phyloP scores from a whole-genome alignment of 2,329 filamentous ascomycete species.

The Hypoxylon sp. region DNA sequence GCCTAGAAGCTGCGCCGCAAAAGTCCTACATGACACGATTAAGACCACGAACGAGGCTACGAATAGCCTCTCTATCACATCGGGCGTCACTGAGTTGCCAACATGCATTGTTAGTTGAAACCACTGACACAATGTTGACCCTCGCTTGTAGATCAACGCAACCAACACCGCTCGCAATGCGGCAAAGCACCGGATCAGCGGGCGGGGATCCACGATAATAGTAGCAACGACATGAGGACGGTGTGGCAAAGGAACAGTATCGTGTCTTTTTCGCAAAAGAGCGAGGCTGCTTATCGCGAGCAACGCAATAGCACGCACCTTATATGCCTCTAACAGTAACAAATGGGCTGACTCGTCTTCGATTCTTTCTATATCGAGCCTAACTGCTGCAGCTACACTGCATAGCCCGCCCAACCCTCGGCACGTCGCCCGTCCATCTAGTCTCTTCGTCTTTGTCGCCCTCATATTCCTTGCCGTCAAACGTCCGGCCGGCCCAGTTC shows the following conservation, averaged over 20 bases:
- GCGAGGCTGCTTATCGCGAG: too few relatives aligned
- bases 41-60: not conserved
- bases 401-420: conserved; percentile 79
- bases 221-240: not conserved
- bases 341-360: not conserved
- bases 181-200: not conserved
- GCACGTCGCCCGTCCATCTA: conserved; percentile 87
- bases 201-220: not conserved
- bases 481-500: conserved; percentile 68
- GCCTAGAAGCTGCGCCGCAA: conserved; percentile 21
- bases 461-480: conserved; percentile 62
- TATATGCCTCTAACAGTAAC: not conserved
- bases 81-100: not conserved
- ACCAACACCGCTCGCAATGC: not conserved
- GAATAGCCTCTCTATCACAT: not conserved
- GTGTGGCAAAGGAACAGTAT: not conserved
- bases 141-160: conserved; percentile 1
- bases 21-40: not conserved
- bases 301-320: too few relatives aligned
- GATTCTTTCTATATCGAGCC: conserved; percentile 8
- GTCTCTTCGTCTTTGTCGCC: conserved; percentile 79
- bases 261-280: too few relatives aligned
- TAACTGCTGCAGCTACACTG: conserved; percentile 97
- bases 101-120: conserved; percentile 2
- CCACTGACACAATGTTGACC: not conserved